Conservation (phyloP, 2,329 filamentous ascomycete genomes). For the Phialophora chinensis region DNA sequence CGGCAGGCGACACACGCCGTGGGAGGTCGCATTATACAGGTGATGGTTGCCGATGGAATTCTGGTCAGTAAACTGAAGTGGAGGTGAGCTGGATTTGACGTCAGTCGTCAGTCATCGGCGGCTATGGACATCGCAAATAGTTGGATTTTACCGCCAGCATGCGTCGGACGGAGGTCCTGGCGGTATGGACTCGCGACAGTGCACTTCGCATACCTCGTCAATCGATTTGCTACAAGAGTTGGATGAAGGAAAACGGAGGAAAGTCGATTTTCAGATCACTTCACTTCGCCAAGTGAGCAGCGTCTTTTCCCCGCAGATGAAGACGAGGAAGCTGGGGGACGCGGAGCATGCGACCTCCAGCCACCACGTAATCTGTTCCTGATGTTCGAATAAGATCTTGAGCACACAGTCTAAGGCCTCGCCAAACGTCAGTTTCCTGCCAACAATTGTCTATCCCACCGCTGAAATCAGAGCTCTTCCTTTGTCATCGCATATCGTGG, state of each 20-base stretch:
- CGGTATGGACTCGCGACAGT: not conserved
- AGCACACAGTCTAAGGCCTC: not conserved
- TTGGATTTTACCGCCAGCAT: not conserved
- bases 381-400: not conserved
- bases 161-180: not conserved
- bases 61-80: not conserved
- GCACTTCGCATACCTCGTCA: not conserved
- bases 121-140: not conserved
- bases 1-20: conserved; percentile 35
- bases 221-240: not conserved
- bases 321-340: not conserved
- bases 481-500: conserved; percentile 25
- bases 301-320: not conserved
- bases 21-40: conserved; percentile 29
- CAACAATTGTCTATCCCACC: not conserved
- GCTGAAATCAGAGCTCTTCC: conserved; percentile 24
- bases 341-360: not conserved
- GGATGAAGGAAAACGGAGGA: not conserved
- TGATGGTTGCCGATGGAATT: not conserved
- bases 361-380: too few relatives aligned
- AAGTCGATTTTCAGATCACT: not conserved
- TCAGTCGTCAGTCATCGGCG: not conserved
- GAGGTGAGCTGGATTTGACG: not conserved
- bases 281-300: not conserved
- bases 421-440: not conserved